Evolutionary conservation across 2,329 filamentous ascomycete species (phyloP).

Genomic region (Fusarium paranaense): DNA sequence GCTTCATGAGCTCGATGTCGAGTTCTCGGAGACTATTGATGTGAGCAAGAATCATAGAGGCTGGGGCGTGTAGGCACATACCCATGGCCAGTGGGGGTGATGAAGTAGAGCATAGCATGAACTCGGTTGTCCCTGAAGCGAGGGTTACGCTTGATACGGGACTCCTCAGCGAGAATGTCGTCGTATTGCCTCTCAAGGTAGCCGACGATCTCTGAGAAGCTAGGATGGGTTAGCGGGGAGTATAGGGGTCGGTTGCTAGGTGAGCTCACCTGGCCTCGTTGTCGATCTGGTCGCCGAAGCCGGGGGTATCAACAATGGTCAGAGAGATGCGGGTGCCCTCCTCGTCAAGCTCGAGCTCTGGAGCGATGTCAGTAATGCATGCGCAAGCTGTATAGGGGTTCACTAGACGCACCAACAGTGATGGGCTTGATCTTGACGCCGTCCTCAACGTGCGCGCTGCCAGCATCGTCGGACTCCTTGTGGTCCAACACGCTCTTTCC

Average conservation of each 20-base stretch:
- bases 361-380: conserved; percentile 28
- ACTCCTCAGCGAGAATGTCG: conserved; percentile 98
- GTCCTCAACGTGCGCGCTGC: conserved; percentile 91
- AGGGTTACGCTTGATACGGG: conserved; percentile 99
- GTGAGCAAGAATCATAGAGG: neutral
- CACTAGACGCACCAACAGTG: conserved; percentile 80
- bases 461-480: conserved; percentile 93
- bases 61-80: conserved; percentile 54
- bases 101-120: conserved; percentile 98
- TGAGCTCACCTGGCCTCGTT: conserved; percentile 89
- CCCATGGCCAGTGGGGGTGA: conserved; percentile 97
- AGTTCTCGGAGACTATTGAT: conserved; percentile 89
- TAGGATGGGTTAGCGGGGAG: conserved; percentile 50
- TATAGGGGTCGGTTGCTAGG: neutral
- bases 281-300: conserved; percentile 98
- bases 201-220: conserved; percentile 97
- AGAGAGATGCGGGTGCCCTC: conserved; percentile 98
- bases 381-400: conserved; percentile 35
- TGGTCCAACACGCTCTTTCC: conserved; percentile 90
- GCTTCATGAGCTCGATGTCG: conserved; percentile 99
- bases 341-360: conserved; percentile 95
- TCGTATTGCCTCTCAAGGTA: conserved; percentile 99
- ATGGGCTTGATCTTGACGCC: conserved; percentile 98
- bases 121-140: conserved; percentile 99
- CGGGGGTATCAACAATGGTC: conserved; percentile 98